Percentiles rank a stretch among this genome's conserved stretches.
Conservation (phyloP, 2,329 filamentous ascomycete species). For the Emydomyces testavorans region DNA sequence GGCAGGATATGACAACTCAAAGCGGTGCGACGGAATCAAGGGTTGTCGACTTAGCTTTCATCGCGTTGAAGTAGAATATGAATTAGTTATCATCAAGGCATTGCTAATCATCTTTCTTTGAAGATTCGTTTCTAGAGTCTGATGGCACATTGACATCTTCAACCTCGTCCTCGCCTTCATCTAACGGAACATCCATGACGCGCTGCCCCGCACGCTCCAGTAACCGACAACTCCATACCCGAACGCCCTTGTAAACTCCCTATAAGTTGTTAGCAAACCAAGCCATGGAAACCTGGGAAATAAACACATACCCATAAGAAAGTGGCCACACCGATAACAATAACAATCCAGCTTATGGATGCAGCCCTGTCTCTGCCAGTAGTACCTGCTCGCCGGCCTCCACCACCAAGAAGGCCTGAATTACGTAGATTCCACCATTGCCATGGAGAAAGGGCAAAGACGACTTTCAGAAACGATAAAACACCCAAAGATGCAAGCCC, state of each 20-base stretch:
- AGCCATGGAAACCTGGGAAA: neutral
- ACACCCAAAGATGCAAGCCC: conserved; percentile 83
- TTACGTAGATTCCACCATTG: conserved; percentile 64
- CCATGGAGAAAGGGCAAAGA: conserved; percentile 62
- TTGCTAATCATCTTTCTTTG: conserved; percentile 23
- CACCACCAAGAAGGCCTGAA: conserved; percentile 45
- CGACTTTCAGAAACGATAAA: conserved; percentile 70
- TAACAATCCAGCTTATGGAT: conserved; percentile 65
- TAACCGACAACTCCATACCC: conserved; percentile 58
- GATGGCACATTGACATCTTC: conserved; percentile 37
- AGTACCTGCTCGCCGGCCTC: conserved; percentile 42
- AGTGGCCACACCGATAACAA: conserved; percentile 67
- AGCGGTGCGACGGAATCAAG: conserved; percentile 56
- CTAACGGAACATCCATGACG: conserved; percentile 59
- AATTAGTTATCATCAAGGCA: conserved; percentile 1
- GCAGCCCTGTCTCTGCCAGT: conserved; percentile 68
- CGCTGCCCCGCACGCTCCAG: conserved; percentile 66
- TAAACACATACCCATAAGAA: conserved; percentile 57
- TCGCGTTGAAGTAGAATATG: no score
- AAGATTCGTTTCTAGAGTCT: conserved; percentile 15
- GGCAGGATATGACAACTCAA: conserved; percentile 88
- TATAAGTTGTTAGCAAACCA: conserved; percentile 29
- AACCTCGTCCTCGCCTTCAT: conserved; percentile 47
- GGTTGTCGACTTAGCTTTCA: neutral
- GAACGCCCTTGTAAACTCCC: conserved; percentile 72